Percentiles rank a stretch among this genome's conserved stretches.
Evolutionary conservation across 495 filamentous ascomycete genomes (phyloP).

Genomic region (Podospora conica): DNA sequence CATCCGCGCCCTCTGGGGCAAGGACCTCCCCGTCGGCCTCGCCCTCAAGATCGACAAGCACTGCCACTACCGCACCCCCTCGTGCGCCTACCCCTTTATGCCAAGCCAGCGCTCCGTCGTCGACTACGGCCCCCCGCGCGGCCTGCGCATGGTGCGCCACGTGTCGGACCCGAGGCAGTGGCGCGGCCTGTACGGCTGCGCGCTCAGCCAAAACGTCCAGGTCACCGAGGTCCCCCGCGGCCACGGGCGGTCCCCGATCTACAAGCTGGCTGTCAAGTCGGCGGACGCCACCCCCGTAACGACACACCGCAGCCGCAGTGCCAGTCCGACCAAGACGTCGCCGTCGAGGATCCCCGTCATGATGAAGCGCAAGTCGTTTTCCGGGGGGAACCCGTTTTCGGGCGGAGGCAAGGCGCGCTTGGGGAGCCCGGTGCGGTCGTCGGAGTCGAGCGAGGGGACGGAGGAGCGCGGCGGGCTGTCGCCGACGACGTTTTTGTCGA

Average conservation of each 20-base stretch:
- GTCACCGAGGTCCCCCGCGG: constrained; percentile 1
- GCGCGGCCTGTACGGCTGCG: constrained; percentile 13
- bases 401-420: background rate
- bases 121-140: constrained; percentile 4
- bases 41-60: background rate
- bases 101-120: constrained; percentile 19
- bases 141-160: constrained; percentile 11
- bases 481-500: background rate
- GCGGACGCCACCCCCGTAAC: background rate
- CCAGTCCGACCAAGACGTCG: background rate
- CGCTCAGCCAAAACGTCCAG: constrained; percentile 3
- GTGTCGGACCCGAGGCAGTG: constrained; percentile 10
- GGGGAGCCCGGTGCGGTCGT: background rate
- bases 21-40: background rate
- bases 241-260: background rate
- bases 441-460: background rate
- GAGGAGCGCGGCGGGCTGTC: background rate
- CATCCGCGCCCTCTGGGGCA: constrained; percentile 15
- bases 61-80: constrained; percentile 16
- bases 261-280: background rate
- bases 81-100: constrained; percentile 15
- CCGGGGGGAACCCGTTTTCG: background rate
- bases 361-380: background rate
- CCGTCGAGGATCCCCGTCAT: background rate
- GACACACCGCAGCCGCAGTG: background rate